A percentile compares a stretch with the other conserved stretches of the same genome.
These are phyloP conservation scores for Sporothrix brasiliensis DNA, from an alignment of 2,329 filamentous ascomycete species.

Conservation along the genomic window DNA sequence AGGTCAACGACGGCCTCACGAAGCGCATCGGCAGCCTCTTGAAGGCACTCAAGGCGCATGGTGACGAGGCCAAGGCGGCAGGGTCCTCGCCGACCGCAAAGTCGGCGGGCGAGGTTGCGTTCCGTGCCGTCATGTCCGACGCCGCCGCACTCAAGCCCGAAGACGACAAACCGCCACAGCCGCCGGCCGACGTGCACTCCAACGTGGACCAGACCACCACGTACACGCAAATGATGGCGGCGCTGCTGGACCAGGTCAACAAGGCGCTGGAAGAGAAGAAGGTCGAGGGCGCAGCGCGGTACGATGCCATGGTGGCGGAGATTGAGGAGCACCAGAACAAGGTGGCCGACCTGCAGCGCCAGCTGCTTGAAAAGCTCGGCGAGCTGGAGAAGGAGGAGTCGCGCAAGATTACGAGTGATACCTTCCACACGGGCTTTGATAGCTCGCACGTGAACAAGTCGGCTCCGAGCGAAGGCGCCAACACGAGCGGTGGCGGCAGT, in stretches of 20 bases:
- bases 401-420: conserved; percentile 91
- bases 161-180: conserved; percentile 72
- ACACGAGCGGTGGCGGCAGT: conserved; percentile 48
- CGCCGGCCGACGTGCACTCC: conserved; percentile 77
- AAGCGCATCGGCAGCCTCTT: conserved; percentile 81
- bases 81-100: not conserved
- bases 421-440: conserved; percentile 86
- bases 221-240: conserved; percentile 98
- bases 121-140: conserved; percentile 84
- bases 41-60: conserved; percentile 72
- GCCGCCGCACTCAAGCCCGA: conserved; percentile 65
- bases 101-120: conserved; percentile 71
- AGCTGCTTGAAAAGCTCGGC: conserved; percentile 72
- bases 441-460: conserved; percentile 77
- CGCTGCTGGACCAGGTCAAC: conserved; percentile 91
- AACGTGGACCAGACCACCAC: conserved; percentile 74
- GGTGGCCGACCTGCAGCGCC: conserved; percentile 74
- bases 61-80: conserved; percentile 62
- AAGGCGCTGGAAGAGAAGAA: conserved; percentile 77
- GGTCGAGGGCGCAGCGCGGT: conserved; percentile 59
- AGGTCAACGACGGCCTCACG: conserved; percentile 89
- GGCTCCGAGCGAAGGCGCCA: conserved; percentile 38
- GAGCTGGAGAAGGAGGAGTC: conserved; percentile 83
- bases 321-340: conserved; percentile 76
- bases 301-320: conserved; percentile 75